These are phyloP conservation scores for Coniochaeta hoffmannii DNA, from an alignment of 2,329 filamentous ascomycete species.

Conservation along the genomic window DNA sequence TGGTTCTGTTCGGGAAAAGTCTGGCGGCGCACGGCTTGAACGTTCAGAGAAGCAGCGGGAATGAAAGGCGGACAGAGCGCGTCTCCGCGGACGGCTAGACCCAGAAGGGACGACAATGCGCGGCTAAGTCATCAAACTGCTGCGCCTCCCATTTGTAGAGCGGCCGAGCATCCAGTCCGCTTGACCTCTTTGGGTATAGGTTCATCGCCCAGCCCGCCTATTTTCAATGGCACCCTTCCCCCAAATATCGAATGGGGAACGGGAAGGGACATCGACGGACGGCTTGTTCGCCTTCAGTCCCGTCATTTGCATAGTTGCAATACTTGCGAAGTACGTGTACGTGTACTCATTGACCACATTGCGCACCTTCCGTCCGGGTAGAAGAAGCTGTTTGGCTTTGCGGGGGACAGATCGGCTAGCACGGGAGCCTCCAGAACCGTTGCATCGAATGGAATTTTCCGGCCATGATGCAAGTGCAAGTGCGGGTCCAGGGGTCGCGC, in stretches of 20 bases:
- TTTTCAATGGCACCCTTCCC: background rate
- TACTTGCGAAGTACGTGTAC: too few relatives aligned
- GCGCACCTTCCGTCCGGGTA: too few relatives aligned
- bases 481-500: background rate
- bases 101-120: background rate
- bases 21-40: background rate
- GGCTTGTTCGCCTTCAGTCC: too few relatives aligned
- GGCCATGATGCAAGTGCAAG: background rate
- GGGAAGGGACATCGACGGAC: too few relatives aligned
- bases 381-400: too few relatives aligned
- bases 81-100: background rate
- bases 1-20: background rate
- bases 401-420: background rate
- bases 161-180: background rate
- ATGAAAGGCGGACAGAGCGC: background rate
- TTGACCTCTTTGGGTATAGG: background rate
- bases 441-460: background rate
- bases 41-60: background rate
- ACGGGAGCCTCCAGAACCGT: background rate
- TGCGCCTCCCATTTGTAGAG: constrained; percentile 1
- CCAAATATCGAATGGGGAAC: too few relatives aligned
- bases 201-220: background rate
- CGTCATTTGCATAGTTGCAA: too few relatives aligned
- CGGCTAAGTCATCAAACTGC: constrained; percentile 2
- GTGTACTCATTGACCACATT: background rate